phyloP scores from a whole-genome alignment of 345 rosid species.

The Populus alba region DNA sequence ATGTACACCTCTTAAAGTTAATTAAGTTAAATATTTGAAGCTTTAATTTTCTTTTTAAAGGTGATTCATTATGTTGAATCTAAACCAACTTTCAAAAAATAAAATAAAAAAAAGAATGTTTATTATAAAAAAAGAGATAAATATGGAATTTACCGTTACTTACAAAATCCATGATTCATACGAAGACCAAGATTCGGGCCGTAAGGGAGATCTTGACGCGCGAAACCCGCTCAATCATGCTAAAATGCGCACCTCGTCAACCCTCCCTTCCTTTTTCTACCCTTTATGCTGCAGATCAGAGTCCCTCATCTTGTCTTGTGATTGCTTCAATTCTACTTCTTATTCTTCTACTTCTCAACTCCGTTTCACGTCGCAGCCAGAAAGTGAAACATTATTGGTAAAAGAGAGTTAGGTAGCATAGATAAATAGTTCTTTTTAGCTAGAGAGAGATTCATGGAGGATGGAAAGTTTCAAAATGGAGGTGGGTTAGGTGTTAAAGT shows the following conservation, averaged over 20 bases:
- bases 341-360: not conserved
- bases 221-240: slow-evolving; percentile 8
- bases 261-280: not conserved
- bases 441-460: not conserved
- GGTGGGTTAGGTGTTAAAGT: slow-evolving; percentile 28
- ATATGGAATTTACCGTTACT: not conserved
- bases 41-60: too few species aligned
- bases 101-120: not conserved
- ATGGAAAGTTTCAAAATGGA: not conserved
- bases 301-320: not conserved
- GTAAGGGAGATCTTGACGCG: not conserved
- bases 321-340: not conserved
- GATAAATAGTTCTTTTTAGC: not conserved
- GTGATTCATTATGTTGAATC: too few species aligned
- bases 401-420: not conserved
- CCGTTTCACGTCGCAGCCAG: not conserved
- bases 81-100: too few species aligned
- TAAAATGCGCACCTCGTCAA: not conserved
- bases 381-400: not conserved
- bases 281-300: not conserved
- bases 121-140: too few species aligned
- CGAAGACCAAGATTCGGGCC: not conserved
- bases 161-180: not conserved
- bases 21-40: too few species aligned
- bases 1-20: too few species aligned